These are phyloP conservation scores for Leishmania tarentolae DNA, from an alignment of 208 protist genomes.

Conservation along the genomic window DNA sequence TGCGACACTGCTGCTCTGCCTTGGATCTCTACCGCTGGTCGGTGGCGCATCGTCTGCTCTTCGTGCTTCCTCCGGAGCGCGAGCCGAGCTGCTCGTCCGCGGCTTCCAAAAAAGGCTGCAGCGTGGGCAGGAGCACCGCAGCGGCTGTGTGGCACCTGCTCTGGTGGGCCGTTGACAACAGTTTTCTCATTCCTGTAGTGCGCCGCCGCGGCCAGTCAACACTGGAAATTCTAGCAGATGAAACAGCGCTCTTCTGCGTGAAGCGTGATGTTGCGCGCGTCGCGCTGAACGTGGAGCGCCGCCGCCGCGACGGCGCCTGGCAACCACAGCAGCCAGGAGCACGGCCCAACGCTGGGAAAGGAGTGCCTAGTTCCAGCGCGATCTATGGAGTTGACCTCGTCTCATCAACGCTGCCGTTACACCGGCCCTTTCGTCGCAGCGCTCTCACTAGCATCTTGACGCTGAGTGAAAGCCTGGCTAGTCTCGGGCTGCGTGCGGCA, in stretches of 20 bases:
- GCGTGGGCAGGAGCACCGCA: slow-evolving; percentile 1
- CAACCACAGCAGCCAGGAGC: slow-evolving; percentile 3
- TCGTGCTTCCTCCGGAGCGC: not conserved
- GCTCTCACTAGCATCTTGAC: slow-evolving; percentile 16
- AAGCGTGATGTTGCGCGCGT: slow-evolving; percentile 16
- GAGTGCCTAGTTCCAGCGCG: slow-evolving; percentile 8
- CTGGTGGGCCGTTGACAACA: slow-evolving; percentile 41
- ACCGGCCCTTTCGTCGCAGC: slow-evolving; percentile 15
- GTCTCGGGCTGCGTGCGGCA: slow-evolving; percentile 35
- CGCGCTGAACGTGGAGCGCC: slow-evolving; percentile 31
- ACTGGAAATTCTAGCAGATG: slow-evolving; percentile 34
- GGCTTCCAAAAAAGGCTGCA: not conserved
- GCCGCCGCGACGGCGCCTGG: slow-evolving; percentile 21
- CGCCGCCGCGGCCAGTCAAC: slow-evolving; percentile 20
- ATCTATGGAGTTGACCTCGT: slow-evolving; percentile 28
- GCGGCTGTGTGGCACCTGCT: slow-evolving; percentile 28
- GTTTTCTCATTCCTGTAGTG: slow-evolving; percentile 26
- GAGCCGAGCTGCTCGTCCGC: not conserved
- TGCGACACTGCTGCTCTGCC: slow-evolving; percentile 25
- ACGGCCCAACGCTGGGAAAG: not conserved
- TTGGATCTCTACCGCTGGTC: slow-evolving; percentile 21
- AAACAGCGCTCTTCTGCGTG: slow-evolving; percentile 42
- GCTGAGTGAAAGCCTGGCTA: slow-evolving; percentile 49
- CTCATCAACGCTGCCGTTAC: slow-evolving; percentile 2
- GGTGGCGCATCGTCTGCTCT: not conserved